These are phyloP conservation scores for Rhododendron griersonianum DNA, from an alignment of 148 eudicot genomes.

Conservation along the genomic window DNA sequence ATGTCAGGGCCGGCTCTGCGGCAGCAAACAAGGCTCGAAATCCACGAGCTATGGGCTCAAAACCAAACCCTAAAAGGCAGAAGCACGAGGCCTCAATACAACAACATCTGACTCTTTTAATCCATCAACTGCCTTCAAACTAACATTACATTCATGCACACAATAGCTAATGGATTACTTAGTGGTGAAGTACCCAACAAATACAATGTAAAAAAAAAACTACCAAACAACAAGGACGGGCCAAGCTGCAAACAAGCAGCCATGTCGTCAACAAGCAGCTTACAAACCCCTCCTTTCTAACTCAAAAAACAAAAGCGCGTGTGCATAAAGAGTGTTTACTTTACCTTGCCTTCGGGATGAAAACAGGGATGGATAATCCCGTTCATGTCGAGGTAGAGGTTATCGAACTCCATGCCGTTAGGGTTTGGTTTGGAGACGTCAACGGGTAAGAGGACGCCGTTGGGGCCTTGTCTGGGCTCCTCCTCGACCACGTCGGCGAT, in stretches of 20 bases:
- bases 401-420: conserved; percentile 76
- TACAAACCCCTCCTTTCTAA: background rate
- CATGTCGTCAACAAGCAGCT: background rate
- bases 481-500: conserved; percentile 73
- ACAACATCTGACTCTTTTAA: background rate
- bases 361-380: conserved; percentile 96
- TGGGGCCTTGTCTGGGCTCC: conserved; percentile 35
- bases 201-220: background rate
- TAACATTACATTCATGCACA: background rate
- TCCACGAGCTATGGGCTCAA: background rate
- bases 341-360: conserved; percentile 83
- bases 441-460: conserved; percentile 37
- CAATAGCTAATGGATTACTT: background rate
- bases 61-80: background rate
- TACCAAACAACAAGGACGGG: background rate
- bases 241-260: background rate
- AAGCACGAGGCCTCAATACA: background rate
- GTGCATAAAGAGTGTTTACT: background rate
- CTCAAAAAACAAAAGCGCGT: background rate
- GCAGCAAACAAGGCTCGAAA: background rate
- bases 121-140: background rate
- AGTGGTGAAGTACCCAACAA: background rate
- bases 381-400: conserved; percentile 86
- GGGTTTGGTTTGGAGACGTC: conserved; percentile 73
- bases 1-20: too few relatives aligned